These are phyloP conservation scores for Fusarium bactridioides DNA, from an alignment of 2,329 filamentous ascomycete species.

Conservation along the genomic window DNA sequence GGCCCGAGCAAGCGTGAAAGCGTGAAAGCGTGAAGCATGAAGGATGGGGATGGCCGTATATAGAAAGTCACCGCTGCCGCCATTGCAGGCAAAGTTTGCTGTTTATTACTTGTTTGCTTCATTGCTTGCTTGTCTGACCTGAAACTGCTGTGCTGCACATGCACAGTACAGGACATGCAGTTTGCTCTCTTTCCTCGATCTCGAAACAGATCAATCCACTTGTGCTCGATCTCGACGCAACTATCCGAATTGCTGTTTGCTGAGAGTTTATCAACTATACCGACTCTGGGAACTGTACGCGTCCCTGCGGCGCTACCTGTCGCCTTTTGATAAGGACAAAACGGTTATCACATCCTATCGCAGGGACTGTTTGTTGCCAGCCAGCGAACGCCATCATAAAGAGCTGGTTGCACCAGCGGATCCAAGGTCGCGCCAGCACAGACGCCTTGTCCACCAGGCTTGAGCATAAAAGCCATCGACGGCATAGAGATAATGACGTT, in stretches of 20 bases:
- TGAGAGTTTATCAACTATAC: conserved; percentile 1
- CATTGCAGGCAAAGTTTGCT: not conserved
- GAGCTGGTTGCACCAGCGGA: conserved; percentile 1
- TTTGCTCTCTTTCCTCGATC: conserved; percentile 16
- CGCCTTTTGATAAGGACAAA: conserved; percentile 1
- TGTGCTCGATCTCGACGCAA: conserved; percentile 22
- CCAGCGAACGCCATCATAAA: conserved; percentile 5
- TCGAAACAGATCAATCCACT: conserved; percentile 9
- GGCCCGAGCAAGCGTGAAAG: conserved; percentile 10
- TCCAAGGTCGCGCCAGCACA: not conserved
- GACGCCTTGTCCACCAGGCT: not conserved
- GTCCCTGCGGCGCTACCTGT: conserved; percentile 16
- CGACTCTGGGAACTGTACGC: not conserved
- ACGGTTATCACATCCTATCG: not conserved
- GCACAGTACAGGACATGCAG: conserved; percentile 1
- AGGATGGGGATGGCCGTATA: conserved; percentile 34
- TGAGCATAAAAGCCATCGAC: conserved; percentile 6
- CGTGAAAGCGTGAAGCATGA: not conserved
- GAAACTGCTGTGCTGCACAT: conserved; percentile 29
- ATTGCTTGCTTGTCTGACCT: conserved; percentile 21
- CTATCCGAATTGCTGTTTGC: conserved; percentile 14
- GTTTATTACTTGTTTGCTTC: not conserved
- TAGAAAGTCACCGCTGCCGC: conserved; percentile 40
- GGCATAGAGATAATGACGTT: conserved; percentile 25
- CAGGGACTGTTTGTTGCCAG: not conserved